Evolutionary conservation across 768 basidiomycete species (phyloP).

Genomic region (Psilocybe subaeruginosa): DNA sequence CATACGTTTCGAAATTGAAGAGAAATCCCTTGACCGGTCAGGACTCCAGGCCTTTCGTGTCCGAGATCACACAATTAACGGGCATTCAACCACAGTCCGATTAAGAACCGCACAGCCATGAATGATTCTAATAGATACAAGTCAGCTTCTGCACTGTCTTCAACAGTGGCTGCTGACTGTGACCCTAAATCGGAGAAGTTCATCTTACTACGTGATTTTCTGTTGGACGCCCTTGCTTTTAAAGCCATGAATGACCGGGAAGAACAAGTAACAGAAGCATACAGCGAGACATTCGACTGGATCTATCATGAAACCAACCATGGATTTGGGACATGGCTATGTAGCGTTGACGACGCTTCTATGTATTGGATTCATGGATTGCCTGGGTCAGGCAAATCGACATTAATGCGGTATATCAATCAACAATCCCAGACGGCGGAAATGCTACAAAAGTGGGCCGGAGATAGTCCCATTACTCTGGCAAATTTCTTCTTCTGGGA

Average conservation of each 20-base stretch:
- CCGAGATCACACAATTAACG: not conserved
- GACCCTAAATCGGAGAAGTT: conserved; percentile 9
- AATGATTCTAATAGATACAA: not conserved
- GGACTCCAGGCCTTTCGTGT: not conserved
- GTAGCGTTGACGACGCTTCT: not conserved
- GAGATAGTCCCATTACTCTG: not conserved
- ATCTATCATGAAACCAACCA: conserved; percentile 7
- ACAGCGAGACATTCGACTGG: conserved; percentile 15
- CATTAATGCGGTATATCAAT: conserved; percentile 12
- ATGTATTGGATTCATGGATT: conserved; percentile 12
- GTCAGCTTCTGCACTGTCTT: not conserved
- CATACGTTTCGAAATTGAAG: conserved; percentile 2
- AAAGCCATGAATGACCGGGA: conserved; percentile 14
- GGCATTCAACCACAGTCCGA: not conserved
- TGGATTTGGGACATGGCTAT: conserved; percentile 6
- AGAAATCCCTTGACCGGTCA: not conserved
- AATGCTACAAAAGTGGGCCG: conserved; percentile 4
- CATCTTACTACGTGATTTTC: conserved; percentile 12
- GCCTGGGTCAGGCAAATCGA: conserved; percentile 13
- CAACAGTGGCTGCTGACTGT: not conserved
- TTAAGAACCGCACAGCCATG: not conserved
- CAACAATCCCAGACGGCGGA: not conserved
- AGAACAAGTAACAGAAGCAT: conserved; percentile 15
- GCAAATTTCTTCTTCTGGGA: conserved; percentile 17
- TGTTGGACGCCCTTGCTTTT: conserved; percentile 13